Evolutionary conservation across 257 asterid genomes (phyloP), one percentile per base, ranked within the genome.

Genomic region (Solanum etuberosum): DNA sequence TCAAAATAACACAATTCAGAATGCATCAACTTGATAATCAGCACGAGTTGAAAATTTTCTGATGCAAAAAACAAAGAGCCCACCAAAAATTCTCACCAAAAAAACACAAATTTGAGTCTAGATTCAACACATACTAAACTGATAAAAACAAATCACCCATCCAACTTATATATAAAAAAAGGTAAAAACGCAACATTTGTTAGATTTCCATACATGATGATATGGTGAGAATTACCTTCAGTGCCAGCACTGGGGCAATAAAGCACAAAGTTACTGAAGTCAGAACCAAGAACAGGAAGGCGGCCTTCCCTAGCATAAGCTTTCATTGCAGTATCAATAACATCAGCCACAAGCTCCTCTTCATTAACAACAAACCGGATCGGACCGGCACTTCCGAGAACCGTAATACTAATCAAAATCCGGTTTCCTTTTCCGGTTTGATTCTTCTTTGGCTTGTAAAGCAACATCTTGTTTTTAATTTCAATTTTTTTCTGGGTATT

Each of bases 371-470:
- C 98, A 87, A 96, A 95, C 13, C 98, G 94, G 86, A 96, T 93
- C 81, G 99, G 99, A 0, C 99, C 99, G 15, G 99, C 94, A 32
- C 98, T 95, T 9, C 99, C 99, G 2, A 94, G 86, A 51, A 96
- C 97, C 29, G 97, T 96, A 0, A 95, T 92, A 88, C 95, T 93
- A 40, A 96, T 88, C 92, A 96, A 83, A 31, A 96, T 85, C 91
- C 98, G 90, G 72, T 91, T 94, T 3, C 98, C 98, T 87, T 93
- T 93, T 13, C 81, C 86, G 32, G 93, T 86, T 89, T 83, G 94
- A 86, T 86, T 94, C 98, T 95, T 96, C 98, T 96, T 96, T 89
- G 89, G 94, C 93, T 95, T 95, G 89, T 83, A 89, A 4, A 92
- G 91, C 96, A 94, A 91, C 99, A 96, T 96, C 25, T 88, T 91